A percentile compares a stretch with the other conserved stretches of the same genome.
Conservation (phyloP, 2,329 filamentous ascomycete species). For the Diaporthe sp. region DNA sequence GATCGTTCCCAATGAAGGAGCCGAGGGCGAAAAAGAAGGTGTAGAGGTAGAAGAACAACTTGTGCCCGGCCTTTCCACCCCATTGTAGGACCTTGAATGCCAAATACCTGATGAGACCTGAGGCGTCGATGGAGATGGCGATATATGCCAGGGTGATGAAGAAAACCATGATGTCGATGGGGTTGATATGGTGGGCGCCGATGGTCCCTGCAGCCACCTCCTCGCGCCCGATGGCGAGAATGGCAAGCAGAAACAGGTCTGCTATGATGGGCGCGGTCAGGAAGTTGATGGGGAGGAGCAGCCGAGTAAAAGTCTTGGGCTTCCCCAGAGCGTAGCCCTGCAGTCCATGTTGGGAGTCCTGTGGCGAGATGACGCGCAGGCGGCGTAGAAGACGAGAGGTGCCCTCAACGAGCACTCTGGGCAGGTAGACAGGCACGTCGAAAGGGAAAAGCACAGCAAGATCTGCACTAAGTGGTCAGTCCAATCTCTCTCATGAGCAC, state of each 20-base stretch:
- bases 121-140: conserved; percentile 83
- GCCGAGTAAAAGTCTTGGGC: conserved; percentile 59
- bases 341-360: conserved; percentile 7
- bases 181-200: conserved; percentile 75
- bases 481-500: conserved; percentile 3
- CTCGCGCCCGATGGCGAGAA: conserved; percentile 74
- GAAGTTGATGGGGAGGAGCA: conserved; percentile 77
- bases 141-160: conserved; percentile 83
- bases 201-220: conserved; percentile 80
- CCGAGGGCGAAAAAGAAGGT: conserved; percentile 78
- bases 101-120: conserved; percentile 78
- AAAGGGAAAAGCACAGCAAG: conserved; percentile 79
- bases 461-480: conserved; percentile 60
- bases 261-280: conserved; percentile 79
- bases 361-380: conserved; percentile 62
- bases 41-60: conserved; percentile 81
- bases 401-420: conserved; percentile 62
- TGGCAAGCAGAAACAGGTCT: conserved; percentile 79
- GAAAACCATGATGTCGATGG: conserved; percentile 81
- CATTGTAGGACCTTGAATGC: conserved; percentile 79
- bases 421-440: conserved; percentile 73
- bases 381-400: conserved; percentile 58
- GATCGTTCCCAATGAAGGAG: conserved; percentile 81
- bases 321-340: background rate
- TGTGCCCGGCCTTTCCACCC: conserved; percentile 76